Evolutionary conservation across 2,329 filamentous ascomycete species (phyloP).

Genomic region (Colletotrichum trifolii): DNA sequence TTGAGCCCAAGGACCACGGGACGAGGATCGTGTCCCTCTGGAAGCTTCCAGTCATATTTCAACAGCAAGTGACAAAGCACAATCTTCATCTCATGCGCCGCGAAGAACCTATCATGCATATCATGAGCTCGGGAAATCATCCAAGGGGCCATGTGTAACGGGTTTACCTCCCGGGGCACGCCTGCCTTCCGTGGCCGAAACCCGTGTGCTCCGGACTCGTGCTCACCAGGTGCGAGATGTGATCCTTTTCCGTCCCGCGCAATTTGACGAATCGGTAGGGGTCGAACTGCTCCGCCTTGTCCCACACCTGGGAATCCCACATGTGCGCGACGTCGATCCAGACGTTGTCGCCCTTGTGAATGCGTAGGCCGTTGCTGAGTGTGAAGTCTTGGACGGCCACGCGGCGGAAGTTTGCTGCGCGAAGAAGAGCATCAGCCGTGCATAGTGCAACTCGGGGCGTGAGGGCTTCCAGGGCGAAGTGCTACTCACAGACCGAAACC

Average conservation of each 20-base stretch:
- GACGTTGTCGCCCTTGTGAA: neutral
- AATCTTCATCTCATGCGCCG: slow-evolving; percentile 57
- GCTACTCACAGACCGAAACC: neutral
- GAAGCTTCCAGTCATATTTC: slow-evolving; percentile 47
- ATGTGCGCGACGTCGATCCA: slow-evolving; percentile 11
- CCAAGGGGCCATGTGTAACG: neutral
- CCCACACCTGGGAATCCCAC: slow-evolving; percentile 8
- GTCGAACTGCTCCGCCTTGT: slow-evolving; percentile 4
- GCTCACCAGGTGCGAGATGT: neutral
- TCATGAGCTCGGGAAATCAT: neutral
- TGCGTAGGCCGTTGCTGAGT: slow-evolving; percentile 2
- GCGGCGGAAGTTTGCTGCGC: neutral
- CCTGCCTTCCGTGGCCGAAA: slow-evolving; percentile 47
- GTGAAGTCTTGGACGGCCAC: neutral
- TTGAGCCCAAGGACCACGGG: neutral
- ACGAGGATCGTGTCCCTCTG: neutral
- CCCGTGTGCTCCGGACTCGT: slow-evolving; percentile 15
- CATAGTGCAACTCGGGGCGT: too few species aligned
- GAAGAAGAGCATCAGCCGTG: neutral
- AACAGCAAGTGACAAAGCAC: slow-evolving; percentile 53
- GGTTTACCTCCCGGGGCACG: neutral
- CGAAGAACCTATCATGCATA: slow-evolving; percentile 51
- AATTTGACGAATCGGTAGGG: slow-evolving; percentile 14
- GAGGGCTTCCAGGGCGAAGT: neutral
- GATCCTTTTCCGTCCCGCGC: neutral